These are phyloP conservation scores for Clausena lansium DNA, from an alignment of 345 rosid genomes.

Conservation along the genomic window DNA sequence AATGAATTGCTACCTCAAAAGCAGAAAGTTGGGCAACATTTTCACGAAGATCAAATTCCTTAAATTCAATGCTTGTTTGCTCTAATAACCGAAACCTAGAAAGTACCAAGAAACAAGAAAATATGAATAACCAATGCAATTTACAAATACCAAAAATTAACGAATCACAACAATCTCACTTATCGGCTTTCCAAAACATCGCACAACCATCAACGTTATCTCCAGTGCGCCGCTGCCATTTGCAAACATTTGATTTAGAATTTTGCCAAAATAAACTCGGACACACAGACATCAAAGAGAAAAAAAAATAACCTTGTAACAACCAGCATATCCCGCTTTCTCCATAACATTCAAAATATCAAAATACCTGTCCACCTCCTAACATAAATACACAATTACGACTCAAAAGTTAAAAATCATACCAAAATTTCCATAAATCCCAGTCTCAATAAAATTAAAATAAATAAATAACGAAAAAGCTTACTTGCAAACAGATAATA, in stretches of 20 bases:
- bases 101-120: slow-evolving; percentile 5
- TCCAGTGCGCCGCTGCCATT: slow-evolving; percentile 79
- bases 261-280: neutral
- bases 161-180: slow-evolving; percentile 34
- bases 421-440: neutral
- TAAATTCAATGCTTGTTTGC: slow-evolving; percentile 64
- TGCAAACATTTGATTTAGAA: slow-evolving; percentile 12
- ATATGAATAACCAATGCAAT: slow-evolving; percentile 3
- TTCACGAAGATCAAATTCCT: slow-evolving; percentile 59
- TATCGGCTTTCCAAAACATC: slow-evolving; percentile 67
- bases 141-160: neutral
- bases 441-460: neutral
- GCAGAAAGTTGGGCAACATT: slow-evolving; percentile 80
- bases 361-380: slow-evolving; percentile 83
- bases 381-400: slow-evolving; percentile 12
- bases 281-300: neutral
- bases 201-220: slow-evolving; percentile 80
- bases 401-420: slow-evolving; percentile 14
- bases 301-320: slow-evolving; percentile 53
- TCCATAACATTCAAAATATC: slow-evolving; percentile 50
- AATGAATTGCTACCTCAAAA: slow-evolving; percentile 57
- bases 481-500: slow-evolving; percentile 74
- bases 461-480: neutral
- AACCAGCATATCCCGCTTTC: slow-evolving; percentile 71
- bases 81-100: slow-evolving; percentile 63